A percentile compares a stretch with the other conserved stretches of the same genome.
These are phyloP conservation scores for Scenedesmus sp. DNA, from an alignment of 163 green algal species.

Conservation along the genomic window DNA sequence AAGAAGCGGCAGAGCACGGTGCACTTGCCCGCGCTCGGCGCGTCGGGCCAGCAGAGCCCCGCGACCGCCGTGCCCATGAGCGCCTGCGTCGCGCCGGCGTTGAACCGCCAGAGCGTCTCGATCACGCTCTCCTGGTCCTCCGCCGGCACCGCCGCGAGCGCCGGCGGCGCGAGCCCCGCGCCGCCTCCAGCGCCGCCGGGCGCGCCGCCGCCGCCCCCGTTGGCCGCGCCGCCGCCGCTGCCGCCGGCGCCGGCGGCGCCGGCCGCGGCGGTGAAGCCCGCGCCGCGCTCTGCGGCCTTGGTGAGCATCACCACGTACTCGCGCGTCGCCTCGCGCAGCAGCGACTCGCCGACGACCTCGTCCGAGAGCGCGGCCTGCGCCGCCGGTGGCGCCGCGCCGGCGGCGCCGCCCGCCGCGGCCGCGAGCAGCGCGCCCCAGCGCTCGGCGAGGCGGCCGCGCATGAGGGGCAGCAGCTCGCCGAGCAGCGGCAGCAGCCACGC, in stretches of 20 bases:
- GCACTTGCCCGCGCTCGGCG: slow-evolving; percentile 57
- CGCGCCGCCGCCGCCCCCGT: neutral
- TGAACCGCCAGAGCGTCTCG: slow-evolving; percentile 55
- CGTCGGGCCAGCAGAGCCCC: slow-evolving; percentile 79
- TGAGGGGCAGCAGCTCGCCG: slow-evolving; percentile 50
- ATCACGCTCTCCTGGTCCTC: slow-evolving; percentile 47
- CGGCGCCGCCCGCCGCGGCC: neutral
- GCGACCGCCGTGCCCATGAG: slow-evolving; percentile 60
- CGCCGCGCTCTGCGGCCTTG: slow-evolving; percentile 43
- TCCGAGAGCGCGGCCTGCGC: slow-evolving; percentile 50
- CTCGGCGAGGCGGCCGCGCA: slow-evolving; percentile 41
- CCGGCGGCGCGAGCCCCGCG: neutral
- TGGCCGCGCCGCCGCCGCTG: neutral
- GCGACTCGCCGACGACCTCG: slow-evolving; percentile 72
- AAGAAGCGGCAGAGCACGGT: slow-evolving; percentile 63
- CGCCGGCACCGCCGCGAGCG: neutral
- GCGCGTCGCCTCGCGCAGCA: slow-evolving; percentile 78
- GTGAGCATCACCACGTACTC: slow-evolving; percentile 71
- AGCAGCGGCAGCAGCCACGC: slow-evolving; percentile 59
- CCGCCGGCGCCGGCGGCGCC: neutral
- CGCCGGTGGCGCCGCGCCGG: slow-evolving; percentile 11
- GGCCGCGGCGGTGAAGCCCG: neutral
- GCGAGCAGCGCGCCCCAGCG: slow-evolving; percentile 46
- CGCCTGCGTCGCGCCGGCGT: slow-evolving; percentile 54
- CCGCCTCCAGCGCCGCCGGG: neutral